A percentile compares a stretch with the other conserved stretches of the same genome.
Conservation (phyloP, 2,329 filamentous ascomycete genomes). For the Colletotrichum orchidophilum region DNA sequence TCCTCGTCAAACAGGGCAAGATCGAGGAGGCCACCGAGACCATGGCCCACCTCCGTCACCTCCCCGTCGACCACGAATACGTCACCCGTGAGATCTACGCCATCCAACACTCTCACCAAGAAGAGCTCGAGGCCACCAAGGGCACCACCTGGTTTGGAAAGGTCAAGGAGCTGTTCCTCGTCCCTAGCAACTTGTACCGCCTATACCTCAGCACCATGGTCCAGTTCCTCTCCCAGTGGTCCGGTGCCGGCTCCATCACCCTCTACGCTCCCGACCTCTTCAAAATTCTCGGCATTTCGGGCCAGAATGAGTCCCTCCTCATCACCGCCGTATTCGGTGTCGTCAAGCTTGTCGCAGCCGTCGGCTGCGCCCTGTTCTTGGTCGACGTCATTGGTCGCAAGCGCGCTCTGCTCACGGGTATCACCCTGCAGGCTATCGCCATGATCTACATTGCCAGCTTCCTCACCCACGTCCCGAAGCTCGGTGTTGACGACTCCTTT, state of each 20-base stretch:
- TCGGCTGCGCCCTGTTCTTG: conserved; percentile 79
- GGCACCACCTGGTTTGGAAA: conserved; percentile 72
- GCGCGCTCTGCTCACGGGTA: conserved; percentile 68
- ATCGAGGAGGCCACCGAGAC: conserved; percentile 65
- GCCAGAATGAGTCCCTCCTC: conserved; percentile 74
- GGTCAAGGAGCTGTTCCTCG: conserved; percentile 73
- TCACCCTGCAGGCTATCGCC: conserved; percentile 66
- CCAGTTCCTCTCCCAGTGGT: conserved; percentile 80
- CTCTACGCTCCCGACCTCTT: conserved; percentile 82
- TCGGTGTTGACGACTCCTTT: conserved; percentile 59
- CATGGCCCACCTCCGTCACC: conserved; percentile 67
- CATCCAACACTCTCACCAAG: conserved; percentile 73
- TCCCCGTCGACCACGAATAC: conserved; percentile 68
- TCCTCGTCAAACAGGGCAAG: conserved; percentile 71
- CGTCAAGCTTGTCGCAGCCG: conserved; percentile 73
- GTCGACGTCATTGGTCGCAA: conserved; percentile 84
- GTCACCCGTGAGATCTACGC: conserved; percentile 68
- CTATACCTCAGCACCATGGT: conserved; percentile 74
- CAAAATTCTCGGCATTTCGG: conserved; percentile 74
- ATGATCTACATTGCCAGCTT: conserved; percentile 72
- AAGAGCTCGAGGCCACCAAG: conserved; percentile 76
- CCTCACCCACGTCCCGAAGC: conserved; percentile 68
- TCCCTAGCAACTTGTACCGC: conserved; percentile 76
- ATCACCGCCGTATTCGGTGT: conserved; percentile 81
- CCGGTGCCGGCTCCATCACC: conserved; percentile 77